Percentiles rank a stretch among this genome's conserved stretches.
Evolutionary conservation across 441 rosid genomes (phyloP).

Genomic region (Populus tomentosa): DNA sequence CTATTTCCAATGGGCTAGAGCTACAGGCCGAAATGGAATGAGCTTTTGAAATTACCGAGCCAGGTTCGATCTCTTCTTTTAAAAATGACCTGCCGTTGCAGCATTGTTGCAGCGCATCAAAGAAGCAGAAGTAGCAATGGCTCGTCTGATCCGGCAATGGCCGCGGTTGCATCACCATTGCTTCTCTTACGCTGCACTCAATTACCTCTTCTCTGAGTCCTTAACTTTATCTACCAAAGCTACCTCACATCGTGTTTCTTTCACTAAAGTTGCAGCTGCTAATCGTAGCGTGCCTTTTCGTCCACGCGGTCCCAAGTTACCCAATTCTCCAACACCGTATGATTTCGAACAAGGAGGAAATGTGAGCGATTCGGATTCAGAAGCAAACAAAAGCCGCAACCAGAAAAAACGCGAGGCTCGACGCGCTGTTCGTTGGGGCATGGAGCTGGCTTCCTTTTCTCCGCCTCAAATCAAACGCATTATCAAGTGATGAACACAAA

Average conservation of each 20-base stretch:
- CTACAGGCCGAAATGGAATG: neutral
- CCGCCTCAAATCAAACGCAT: slow-evolving; percentile 60
- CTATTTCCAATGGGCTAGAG: neutral
- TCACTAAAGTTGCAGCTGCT: slow-evolving; percentile 26
- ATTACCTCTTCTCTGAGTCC: slow-evolving; percentile 18
- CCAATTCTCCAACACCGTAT: slow-evolving; percentile 26
- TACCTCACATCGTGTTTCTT: slow-evolving; percentile 13
- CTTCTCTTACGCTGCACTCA: slow-evolving; percentile 16
- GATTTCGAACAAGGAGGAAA: slow-evolving; percentile 28
- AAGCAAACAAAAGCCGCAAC: slow-evolving; percentile 55
- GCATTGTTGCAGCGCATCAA: neutral
- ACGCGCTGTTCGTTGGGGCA: slow-evolving; percentile 74
- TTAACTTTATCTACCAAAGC: slow-evolving; percentile 16
- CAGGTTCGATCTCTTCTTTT: neutral
- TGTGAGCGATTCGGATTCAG: slow-evolving; percentile 45
- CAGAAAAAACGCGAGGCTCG: slow-evolving; percentile 87
- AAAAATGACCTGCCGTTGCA: neutral
- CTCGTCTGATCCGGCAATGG: slow-evolving; percentile 53
- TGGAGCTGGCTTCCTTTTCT: slow-evolving; percentile 73
- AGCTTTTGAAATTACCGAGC: neutral
- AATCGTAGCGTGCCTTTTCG: slow-evolving; percentile 24
- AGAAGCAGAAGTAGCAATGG: slow-evolving; percentile 26
- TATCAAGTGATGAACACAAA: slow-evolving; percentile 33
- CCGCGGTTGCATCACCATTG: slow-evolving; percentile 32
- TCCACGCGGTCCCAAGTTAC: slow-evolving; percentile 29